Percentiles rank a stretch among this genome's conserved stretches.
These are phyloP conservation scores for Pestalotiopsis sp. DNA, from an alignment of 2,329 filamentous ascomycete species.

Conservation along the genomic window DNA sequence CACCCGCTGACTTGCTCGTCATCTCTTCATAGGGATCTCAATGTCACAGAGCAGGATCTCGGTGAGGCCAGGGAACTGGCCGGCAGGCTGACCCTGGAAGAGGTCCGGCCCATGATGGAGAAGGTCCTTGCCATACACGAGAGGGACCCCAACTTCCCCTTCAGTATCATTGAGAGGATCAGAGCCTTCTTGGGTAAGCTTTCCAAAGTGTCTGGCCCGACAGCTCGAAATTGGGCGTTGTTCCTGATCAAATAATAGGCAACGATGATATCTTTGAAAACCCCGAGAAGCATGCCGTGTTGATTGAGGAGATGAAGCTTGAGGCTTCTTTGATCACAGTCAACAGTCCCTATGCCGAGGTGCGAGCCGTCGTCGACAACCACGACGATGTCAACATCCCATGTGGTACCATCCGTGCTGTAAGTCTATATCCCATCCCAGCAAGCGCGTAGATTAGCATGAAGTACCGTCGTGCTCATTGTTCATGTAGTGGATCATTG, in stretches of 20 bases:
- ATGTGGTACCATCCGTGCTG: slow-evolving; percentile 53
- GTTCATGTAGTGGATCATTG: slow-evolving; percentile 43
- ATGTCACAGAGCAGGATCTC: slow-evolving; percentile 25
- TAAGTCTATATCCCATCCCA: neutral
- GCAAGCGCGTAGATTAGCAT: neutral
- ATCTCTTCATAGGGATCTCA: slow-evolving; percentile 21
- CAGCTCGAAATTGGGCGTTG: neutral
- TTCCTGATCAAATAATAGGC: slow-evolving; percentile 20
- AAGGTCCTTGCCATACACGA: slow-evolving; percentile 42
- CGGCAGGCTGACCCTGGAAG: slow-evolving; percentile 20
- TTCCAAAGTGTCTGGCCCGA: neutral
- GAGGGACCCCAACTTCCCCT: slow-evolving; percentile 48
- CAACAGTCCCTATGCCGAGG: slow-evolving; percentile 58
- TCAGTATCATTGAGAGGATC: slow-evolving; percentile 39
- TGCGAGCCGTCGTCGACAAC: slow-evolving; percentile 56
- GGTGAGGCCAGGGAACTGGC: slow-evolving; percentile 23
- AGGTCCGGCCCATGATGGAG: slow-evolving; percentile 30
- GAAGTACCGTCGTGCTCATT: neutral
- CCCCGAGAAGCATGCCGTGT: slow-evolving; percentile 46
- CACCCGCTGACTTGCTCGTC: neutral
- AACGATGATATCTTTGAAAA: slow-evolving; percentile 44
- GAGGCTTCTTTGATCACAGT: slow-evolving; percentile 55
- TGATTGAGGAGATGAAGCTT: slow-evolving; percentile 55
- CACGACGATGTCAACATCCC: slow-evolving; percentile 51
- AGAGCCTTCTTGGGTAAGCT: slow-evolving; percentile 33